phyloP scores from a whole-genome alignment of 2,329 filamentous ascomycete genomes.

The Sordariomycetes sp. region DNA sequence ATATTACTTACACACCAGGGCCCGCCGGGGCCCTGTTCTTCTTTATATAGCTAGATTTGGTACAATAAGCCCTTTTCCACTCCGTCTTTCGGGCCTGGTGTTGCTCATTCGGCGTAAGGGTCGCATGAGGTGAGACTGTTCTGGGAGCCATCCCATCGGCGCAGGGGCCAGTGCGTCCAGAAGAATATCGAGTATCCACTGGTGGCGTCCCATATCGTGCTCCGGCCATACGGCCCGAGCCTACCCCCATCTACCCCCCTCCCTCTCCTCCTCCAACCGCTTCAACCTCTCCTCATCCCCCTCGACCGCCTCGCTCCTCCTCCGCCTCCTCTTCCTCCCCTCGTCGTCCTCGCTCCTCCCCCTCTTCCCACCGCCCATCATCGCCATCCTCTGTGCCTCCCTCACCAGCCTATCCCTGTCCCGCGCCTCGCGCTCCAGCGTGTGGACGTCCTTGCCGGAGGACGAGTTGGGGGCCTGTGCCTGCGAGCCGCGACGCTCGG shows the following conservation, averaged over 20 bases:
- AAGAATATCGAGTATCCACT: no score
- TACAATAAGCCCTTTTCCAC: no score
- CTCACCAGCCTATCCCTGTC: slow-evolving; percentile 57
- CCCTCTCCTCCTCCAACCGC: slow-evolving; percentile 48
- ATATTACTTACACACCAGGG: no score
- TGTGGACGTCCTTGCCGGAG: slow-evolving; percentile 47
- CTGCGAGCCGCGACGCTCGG: slow-evolving; percentile 24
- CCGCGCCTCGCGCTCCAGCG: slow-evolving; percentile 56
- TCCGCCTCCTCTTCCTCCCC: slow-evolving; percentile 25
- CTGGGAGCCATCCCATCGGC: no score
- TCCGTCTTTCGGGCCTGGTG: no score
- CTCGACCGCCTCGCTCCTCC: slow-evolving; percentile 35
- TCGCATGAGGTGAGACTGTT: neutral
- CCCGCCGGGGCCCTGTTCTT: no score
- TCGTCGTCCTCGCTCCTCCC: slow-evolving; percentile 31
- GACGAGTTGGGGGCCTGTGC: slow-evolving; percentile 12
- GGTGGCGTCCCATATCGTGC: neutral
- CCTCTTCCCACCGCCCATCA: slow-evolving; percentile 40
- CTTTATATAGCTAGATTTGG: no score
- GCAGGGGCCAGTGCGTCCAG: no score
- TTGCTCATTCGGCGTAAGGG: no score
- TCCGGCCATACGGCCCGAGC: neutral
- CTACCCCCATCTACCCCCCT: slow-evolving; percentile 37
- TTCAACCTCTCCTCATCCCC: slow-evolving; percentile 40
- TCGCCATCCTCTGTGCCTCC: slow-evolving; percentile 56